Evolutionary conservation across 768 basidiomycete species (phyloP), one percentile per base, ranked within the genome.

Genomic region (Boletus barrowsii): DNA sequence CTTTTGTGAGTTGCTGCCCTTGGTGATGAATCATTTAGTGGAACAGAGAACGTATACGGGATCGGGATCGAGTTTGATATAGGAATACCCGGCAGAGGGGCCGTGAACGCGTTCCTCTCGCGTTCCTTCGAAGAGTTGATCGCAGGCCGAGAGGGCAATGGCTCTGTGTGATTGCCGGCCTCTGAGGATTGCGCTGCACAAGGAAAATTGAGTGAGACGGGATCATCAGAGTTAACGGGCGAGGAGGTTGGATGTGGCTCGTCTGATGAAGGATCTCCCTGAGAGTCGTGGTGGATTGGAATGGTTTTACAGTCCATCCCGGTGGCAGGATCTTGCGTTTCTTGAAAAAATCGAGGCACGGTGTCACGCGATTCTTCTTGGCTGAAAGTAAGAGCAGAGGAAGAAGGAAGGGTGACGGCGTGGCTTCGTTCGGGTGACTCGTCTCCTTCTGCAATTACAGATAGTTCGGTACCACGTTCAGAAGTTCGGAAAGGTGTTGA

Each of bases 381-480:
- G 22, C 40, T 20, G 39, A 45, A 45, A 47, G 26, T n/a, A 39
- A 50, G 7, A 14, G 52, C 13, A 33, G 57, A 50, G 18, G 47
- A 33, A 8, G 29, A 29, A 22, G 51, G 52, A 30, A 37, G 42
- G 15, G 30, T 40, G 33, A 50, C 46, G 30, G 35, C 37, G 50
- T 36, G 47, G 59, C 62, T 68, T 35, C 67, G 68, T 51, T 88
- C 84, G 5, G 68, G 67, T 3, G 72, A 73, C 61, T 88, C 84
- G 45, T 90, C 88, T 49, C 82, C 87, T 70, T 89, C 88, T 0
- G 79, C 82, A 51, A 89, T 88, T 50, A 86, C 76, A 29, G 87
- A 90, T 35, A 90, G 68, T 47, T 83, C 80, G 41, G 76, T 77
- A 36, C 54, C 56, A 15, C 40, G 58, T n/a, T 62, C 60, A 29